Base-by-base conservation (phyloP, 2,329 filamentous ascomycete genomes). In the Dactylellina leptospora region DNA sequence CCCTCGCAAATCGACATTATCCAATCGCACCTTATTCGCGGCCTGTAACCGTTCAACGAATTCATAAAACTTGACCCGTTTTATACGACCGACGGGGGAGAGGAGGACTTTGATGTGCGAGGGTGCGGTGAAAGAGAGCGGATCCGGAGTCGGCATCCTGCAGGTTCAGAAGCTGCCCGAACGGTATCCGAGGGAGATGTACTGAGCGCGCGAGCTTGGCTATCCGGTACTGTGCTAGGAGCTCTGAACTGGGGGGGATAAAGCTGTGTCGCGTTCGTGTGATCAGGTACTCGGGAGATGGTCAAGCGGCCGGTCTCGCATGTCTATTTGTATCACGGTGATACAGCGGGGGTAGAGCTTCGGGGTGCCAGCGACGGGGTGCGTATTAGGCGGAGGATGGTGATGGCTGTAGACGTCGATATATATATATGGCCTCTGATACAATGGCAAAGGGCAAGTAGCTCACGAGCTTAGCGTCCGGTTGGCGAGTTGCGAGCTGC, bases 101-200 rank as follows among this genome's bases (percentile, higher is more conserved):
- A 96, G 86, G 76, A 97, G 86, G 74, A 90, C 91, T 82, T 91
- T 90, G 79, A 97, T 87, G 85, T 91, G 90, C 82, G 92, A 93
- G 79, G 92, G 92, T 81, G 93, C 90, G 83, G 93, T 88, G 81
- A 93, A 92, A 80, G 93, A 90, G 80, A 96, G 87, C 81, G 91
- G 88, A 84, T 97, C 93, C 82, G 90, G 85, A 82, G 86, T 89
- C 92, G 68, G 68, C 68, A 72, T 72, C 44, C 68, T 72, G 66
- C 58, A 64, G 59, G 16, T 61, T 23, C 28, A 48, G 20, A 36
- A 51, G n/a, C 36, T 38, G 30, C 36, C 27, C 36, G 45, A 36
- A 23, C 22, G 45, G 6, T 6, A n/a, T 40, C 10, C 33, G 42
- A 40, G 25, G 40, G 58, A 23, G 38, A 27, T 44, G 48, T 33